These are phyloP conservation scores for Multifurca ochricompacta DNA, from an alignment of 768 basidiomycete genomes.

Conservation along the genomic window DNA sequence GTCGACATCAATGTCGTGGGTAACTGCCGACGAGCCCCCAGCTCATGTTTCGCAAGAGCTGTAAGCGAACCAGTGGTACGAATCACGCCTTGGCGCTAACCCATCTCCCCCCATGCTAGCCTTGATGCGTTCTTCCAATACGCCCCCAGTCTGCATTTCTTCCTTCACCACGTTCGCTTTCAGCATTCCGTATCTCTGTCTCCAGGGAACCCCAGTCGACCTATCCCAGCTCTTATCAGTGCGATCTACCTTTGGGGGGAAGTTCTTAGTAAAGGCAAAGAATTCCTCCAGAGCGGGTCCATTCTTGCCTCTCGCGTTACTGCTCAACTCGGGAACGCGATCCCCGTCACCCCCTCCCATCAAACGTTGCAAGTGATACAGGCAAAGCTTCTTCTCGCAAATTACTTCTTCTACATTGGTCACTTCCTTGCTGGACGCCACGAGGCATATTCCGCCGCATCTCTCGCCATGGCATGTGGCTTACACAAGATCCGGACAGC, in stretches of 20 bases:
- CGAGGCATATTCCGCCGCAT: slow-evolving; percentile 27
- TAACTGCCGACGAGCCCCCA: slow-evolving; percentile 10
- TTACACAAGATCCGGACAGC: slow-evolving; percentile 25
- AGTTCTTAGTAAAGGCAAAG: slow-evolving; percentile 23
- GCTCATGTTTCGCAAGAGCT: slow-evolving; percentile 13
- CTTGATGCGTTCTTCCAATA: slow-evolving; percentile 53
- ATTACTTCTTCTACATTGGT: slow-evolving; percentile 26
- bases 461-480: slow-evolving; percentile 26
- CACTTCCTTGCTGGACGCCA: slow-evolving; percentile 28
- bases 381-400: slow-evolving; percentile 28
- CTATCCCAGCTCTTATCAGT: slow-evolving; percentile 36
- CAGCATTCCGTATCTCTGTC: slow-evolving; percentile 27
- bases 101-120: slow-evolving; percentile 29
- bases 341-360: slow-evolving; percentile 27
- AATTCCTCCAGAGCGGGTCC: slow-evolving; percentile 26
- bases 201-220: slow-evolving; percentile 25
- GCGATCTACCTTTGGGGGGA: slow-evolving; percentile 33
- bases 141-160: slow-evolving; percentile 55
- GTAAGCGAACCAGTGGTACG: not conserved
- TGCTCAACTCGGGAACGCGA: slow-evolving; percentile 39
- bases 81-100: not conserved
- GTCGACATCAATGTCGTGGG: slow-evolving; percentile 2
- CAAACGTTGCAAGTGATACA: slow-evolving; percentile 31
- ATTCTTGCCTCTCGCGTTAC: slow-evolving; percentile 42
- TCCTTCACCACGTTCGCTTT: slow-evolving; percentile 47